Conservation (phyloP, 106 monocot species). For the Iris macrosiphon region DNA sequence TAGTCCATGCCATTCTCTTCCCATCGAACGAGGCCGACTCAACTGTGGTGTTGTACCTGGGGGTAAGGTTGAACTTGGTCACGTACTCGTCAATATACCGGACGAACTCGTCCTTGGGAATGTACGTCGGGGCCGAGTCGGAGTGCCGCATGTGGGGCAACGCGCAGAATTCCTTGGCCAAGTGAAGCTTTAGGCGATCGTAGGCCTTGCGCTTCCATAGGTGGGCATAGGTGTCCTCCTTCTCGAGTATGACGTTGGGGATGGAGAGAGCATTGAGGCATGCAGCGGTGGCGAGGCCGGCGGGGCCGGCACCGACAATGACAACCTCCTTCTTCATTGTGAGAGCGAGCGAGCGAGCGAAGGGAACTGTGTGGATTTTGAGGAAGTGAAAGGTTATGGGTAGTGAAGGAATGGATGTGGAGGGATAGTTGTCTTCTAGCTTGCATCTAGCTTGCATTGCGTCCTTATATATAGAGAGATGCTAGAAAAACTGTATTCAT, state of each 20-base stretch:
- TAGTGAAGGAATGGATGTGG: too few relatives aligned
- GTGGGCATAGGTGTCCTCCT: constrained; percentile 13
- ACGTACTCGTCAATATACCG: constrained; percentile 15
- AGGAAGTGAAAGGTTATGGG: too few relatives aligned
- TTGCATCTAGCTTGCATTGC: too few relatives aligned
- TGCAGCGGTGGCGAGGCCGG: constrained; percentile 15
- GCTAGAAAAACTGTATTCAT: too few relatives aligned
- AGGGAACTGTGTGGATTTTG: too few relatives aligned
- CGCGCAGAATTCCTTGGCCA: constrained; percentile 18
- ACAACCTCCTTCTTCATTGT: constrained; percentile 1
- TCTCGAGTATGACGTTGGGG: constrained; percentile 10
- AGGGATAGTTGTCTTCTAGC: too few relatives aligned
- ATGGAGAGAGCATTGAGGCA: constrained; percentile 17
- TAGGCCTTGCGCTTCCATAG: constrained; percentile 13
- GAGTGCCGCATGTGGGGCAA: constrained; percentile 13
- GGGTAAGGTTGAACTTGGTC: background rate
- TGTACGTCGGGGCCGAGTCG: constrained; percentile 8
- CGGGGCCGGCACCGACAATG: constrained; percentile 14
- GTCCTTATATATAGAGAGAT: too few relatives aligned
- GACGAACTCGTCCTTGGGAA: constrained; percentile 12
- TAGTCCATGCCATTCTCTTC: background rate
- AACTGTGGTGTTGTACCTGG: background rate
- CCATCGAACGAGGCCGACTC: constrained; percentile 5
- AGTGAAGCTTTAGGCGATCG: constrained; percentile 16
- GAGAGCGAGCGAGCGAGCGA: too few relatives aligned